A percentile compares a stretch with the other conserved stretches of the same genome.
phyloP scores from a whole-genome alignment of 345 rosid genomes.

The Syzygium jambos region DNA sequence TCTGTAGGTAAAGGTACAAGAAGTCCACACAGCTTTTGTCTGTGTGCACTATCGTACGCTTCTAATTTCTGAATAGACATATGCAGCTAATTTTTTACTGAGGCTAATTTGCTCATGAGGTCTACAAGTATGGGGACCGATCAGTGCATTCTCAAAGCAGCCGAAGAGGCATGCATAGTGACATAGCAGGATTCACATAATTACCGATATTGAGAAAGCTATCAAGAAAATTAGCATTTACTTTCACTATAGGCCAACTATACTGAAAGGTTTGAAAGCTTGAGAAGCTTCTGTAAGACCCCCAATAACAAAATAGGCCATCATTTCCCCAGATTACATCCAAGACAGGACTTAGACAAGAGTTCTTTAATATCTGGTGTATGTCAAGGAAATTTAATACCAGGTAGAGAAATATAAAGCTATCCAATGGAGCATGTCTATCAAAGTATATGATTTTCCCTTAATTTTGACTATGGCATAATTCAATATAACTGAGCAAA shows the following conservation, averaged over 20 bases:
- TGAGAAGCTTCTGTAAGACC: neutral
- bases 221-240: neutral
- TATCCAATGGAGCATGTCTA: neutral
- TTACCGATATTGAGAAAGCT: neutral
- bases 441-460: neutral
- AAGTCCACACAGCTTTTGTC: neutral
- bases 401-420: neutral
- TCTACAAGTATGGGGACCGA: neutral
- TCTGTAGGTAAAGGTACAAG: neutral
- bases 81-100: neutral
- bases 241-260: neutral
- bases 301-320: neutral
- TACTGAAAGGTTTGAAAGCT: neutral
- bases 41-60: neutral
- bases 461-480: neutral
- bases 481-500: neutral
- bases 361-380: neutral
- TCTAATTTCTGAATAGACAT: neutral
- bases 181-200: neutral
- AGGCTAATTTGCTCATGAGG: neutral
- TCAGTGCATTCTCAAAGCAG: neutral
- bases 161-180: neutral
- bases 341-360: neutral
- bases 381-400: neutral
- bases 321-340: neutral